Percentiles rank a stretch among this genome's conserved stretches.
Evolutionary conservation across 2,329 filamentous ascomycete species (phyloP).

Genomic region (Microdochium bolleyi): DNA sequence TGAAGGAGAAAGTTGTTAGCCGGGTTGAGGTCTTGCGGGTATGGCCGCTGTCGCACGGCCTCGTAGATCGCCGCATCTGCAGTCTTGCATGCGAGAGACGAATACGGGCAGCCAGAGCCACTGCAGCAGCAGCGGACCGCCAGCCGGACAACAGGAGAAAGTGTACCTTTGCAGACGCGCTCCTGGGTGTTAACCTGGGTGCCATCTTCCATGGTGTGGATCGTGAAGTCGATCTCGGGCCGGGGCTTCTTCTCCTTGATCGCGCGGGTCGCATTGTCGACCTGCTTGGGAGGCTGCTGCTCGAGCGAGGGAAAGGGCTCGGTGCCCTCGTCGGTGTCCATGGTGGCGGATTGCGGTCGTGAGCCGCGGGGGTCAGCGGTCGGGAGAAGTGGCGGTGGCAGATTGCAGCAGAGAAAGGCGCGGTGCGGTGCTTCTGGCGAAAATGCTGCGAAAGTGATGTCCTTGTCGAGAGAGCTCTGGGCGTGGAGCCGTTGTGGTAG

Average conservation of each 20-base stretch:
- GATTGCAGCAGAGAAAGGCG: neutral
- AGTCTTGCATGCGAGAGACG: too few species aligned
- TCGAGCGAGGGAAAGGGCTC: conserved; percentile 27
- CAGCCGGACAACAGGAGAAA: conserved; percentile 1
- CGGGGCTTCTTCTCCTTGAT: conserved; percentile 92
- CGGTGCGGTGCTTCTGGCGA: neutral
- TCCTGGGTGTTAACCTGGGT: conserved; percentile 91
- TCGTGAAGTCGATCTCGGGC: conserved; percentile 96
- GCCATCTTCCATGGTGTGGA: conserved; percentile 98
- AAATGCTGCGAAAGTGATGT: neutral
- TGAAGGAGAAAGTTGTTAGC: conserved; percentile 15
- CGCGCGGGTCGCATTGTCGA: conserved; percentile 87
- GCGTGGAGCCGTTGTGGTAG: neutral
- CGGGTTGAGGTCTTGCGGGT: neutral
- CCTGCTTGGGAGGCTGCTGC: conserved; percentile 48
- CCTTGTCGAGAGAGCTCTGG: neutral
- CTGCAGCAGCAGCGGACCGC: neutral
- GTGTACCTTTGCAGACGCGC: conserved; percentile 93
- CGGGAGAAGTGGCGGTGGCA: conserved; percentile 1
- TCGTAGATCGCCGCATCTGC: neutral
- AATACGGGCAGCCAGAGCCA: neutral
- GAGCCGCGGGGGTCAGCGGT: neutral
- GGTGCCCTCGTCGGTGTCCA: conserved; percentile 39
- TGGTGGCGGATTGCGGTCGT: conserved; percentile 19
- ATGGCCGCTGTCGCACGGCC: neutral